Conservation (phyloP, 345 rosid genomes). For the Syzygium oleosum region DNA sequence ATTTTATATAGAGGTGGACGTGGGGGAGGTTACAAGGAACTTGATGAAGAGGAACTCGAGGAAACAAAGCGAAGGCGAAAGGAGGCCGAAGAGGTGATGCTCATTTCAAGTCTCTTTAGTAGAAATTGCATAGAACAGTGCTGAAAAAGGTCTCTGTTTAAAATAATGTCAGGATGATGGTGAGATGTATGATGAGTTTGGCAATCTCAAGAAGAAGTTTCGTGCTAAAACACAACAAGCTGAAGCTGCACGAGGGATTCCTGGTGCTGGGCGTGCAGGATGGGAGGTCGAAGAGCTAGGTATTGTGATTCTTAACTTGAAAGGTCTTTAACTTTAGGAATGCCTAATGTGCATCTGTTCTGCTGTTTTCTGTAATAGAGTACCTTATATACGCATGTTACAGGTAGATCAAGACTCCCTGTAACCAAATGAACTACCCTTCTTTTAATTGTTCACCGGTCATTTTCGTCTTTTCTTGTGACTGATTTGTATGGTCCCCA, state of each 20-base stretch:
- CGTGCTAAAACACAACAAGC: conserved; percentile 79
- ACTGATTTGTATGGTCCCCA: background rate
- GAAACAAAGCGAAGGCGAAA: conserved; percentile 88
- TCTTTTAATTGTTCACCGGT: background rate
- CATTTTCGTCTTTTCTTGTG: background rate
- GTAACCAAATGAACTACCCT: background rate
- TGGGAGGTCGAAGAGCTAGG: conserved; percentile 98
- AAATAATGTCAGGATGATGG: conserved; percentile 78
- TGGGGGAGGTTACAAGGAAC: conserved; percentile 97
- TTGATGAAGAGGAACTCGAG: conserved; percentile 97
- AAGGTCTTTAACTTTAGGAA: background rate
- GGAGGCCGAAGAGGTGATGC: conserved; percentile 85
- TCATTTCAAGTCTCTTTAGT: conserved; percentile 1
- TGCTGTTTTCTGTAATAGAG: background rate
- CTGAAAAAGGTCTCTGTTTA: background rate
- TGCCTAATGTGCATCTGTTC: background rate
- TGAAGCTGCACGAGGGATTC: conserved; percentile 49
- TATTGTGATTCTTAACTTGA: conserved; percentile 2
- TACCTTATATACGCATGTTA: background rate
- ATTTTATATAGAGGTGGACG: conserved; percentile 76
- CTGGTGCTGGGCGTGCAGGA: conserved; percentile 96
- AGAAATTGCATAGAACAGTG: background rate
- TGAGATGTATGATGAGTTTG: conserved; percentile 97
- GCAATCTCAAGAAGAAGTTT: conserved; percentile 92
- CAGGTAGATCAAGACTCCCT: background rate